Base-by-base conservation (phyloP, 2,329 filamentous ascomycete genomes). In the Aulographum hederae region DNA sequence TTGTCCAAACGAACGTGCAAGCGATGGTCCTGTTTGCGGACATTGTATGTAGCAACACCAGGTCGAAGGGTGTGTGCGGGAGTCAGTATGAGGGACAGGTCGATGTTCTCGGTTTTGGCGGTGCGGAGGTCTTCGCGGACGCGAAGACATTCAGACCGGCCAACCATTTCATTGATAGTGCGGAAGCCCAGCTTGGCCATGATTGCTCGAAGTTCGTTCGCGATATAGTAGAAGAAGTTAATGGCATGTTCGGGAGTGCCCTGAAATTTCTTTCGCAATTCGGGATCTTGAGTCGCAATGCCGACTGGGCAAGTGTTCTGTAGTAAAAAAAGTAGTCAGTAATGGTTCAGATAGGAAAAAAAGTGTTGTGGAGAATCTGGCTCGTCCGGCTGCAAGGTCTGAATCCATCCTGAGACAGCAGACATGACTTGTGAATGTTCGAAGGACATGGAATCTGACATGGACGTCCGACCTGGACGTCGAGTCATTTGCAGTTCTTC, bases 141-240 rank as follows among this genome's bases (percentile, higher is more conserved):
- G 57, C 73, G 79, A 31, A 95, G 65, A 25, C 78, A 68, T 54
- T 95, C 86, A 16, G 81, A 86, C 42, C 78, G 82, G 14, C 86
- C 86, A 46, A 95, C 81, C 86, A 94, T 94, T 55, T 95, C 86
- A 51, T 94, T 95, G 52, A 95, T 78, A 37, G 80, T 92, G 41
- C 86, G 76, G 70, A 92, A 82, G 42, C 86, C 86, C 45, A 94
- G 73, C 58, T 79, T 82, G 31, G 86, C 85, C 86, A 95, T 94
- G 57, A 95, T 92, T 21, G 85, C 82, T 50, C 86, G 77, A 36
- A 95, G 71, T 61, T 95, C 86, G 49, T 95, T 95, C 43, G 86
- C 79, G 32, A 95, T 68, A 48, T 94, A 95, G 62, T 94, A 95
- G 61, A 93, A 93, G 65, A 94, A 94, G 67, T 94, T 95, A 57